Conservation (phyloP, 1,139 yeast genomes). For the Debaryomyces udenii region DNA sequence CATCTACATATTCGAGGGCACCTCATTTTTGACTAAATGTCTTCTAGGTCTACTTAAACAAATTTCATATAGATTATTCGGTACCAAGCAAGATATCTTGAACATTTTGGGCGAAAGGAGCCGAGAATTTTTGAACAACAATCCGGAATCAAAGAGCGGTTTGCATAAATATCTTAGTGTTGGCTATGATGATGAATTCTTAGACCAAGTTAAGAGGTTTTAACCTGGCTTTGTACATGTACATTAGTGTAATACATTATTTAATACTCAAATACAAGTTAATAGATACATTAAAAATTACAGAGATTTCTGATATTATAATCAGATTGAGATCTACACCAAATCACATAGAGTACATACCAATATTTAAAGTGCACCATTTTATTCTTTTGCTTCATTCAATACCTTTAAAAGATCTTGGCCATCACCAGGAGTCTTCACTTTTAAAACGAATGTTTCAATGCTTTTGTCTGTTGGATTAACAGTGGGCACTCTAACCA, state of each 20-base stretch:
- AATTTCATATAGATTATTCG: constrained; percentile 56
- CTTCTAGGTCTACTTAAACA: constrained; percentile 51
- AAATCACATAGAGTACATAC: too few species aligned
- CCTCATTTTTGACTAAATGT: constrained; percentile 49
- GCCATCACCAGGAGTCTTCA: constrained; percentile 72
- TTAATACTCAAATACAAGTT: constrained; percentile 1
- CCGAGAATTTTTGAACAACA: constrained; percentile 18
- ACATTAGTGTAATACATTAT: not conserved
- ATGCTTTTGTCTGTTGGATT: constrained; percentile 39
- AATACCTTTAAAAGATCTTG: constrained; percentile 58
- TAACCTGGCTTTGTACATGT: not conserved
- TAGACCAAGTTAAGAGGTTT: constrained; percentile 37
- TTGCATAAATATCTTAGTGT: constrained; percentile 40
- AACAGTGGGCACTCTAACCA: constrained; percentile 63
- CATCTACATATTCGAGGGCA: constrained; percentile 64
- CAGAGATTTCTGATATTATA: not conserved
- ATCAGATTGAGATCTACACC: too few species aligned
- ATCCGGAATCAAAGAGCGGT: constrained; percentile 7
- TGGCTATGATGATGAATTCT: constrained; percentile 54
- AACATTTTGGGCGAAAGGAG: constrained; percentile 33
- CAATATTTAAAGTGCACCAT: not conserved
- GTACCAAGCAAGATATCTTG: constrained; percentile 49
- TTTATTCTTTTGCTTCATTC: constrained; percentile 39
- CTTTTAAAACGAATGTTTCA: constrained; percentile 68
- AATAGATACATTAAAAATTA: constrained; percentile 6